Evolutionary conservation across 2,329 filamentous ascomycete species (phyloP).

Genomic region (Claviceps monticola): DNA sequence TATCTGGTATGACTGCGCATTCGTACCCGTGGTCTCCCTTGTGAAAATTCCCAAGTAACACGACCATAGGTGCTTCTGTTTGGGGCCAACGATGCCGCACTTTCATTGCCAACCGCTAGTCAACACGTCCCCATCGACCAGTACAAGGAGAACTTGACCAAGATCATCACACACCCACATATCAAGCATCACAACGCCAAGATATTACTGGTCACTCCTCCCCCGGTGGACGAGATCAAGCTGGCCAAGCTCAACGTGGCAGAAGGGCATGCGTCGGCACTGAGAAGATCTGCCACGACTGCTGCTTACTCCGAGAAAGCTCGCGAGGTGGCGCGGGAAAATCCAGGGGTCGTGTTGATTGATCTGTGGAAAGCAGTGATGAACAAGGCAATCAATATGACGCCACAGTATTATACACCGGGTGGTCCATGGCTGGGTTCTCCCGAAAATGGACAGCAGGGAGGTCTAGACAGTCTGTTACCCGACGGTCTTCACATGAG

Average conservation of each 20-base stretch:
- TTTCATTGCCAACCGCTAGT: conserved; percentile 44
- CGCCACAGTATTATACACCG: conserved; percentile 40
- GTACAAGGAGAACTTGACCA: conserved; percentile 59
- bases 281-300: conserved; percentile 33
- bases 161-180: conserved; percentile 58
- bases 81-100: conserved; percentile 78
- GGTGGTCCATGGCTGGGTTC: conserved; percentile 35
- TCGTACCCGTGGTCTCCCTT: not conserved
- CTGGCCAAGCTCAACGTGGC: conserved; percentile 33
- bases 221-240: conserved; percentile 68
- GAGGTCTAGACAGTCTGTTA: conserved; percentile 37
- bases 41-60: not conserved
- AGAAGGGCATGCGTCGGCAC: conserved; percentile 29
- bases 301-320: conserved; percentile 45
- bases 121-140: conserved; percentile 69
- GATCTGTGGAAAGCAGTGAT: conserved; percentile 75
- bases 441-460: conserved; percentile 33
- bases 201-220: conserved; percentile 68
- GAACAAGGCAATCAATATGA: conserved; percentile 48
- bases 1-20: conserved; percentile 43
- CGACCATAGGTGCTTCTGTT: conserved; percentile 55
- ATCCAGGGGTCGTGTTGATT: conserved; percentile 54
- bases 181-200: conserved; percentile 57
- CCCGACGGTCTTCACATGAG: conserved; percentile 45
- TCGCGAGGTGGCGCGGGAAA: conserved; percentile 53